A percentile compares a stretch with the other conserved stretches of the same genome.
Evolutionary conservation across 2,329 filamentous ascomycete genomes (phyloP).

Genomic region (Rugonectria rugulosa): DNA sequence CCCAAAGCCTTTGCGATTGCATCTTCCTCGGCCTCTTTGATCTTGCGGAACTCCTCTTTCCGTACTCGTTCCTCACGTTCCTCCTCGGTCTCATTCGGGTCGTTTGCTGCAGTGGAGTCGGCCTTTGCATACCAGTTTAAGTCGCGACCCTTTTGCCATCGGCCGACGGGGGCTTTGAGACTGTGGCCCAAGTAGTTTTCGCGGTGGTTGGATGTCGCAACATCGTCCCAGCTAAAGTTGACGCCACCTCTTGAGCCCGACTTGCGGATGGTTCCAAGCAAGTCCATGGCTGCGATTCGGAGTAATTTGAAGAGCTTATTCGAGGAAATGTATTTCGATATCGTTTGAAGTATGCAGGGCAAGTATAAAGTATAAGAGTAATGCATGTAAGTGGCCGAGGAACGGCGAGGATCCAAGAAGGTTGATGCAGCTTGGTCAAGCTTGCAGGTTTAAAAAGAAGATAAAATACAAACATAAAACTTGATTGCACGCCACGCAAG

Average conservation of each 20-base stretch:
- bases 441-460: too few relatives aligned
- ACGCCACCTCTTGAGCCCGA: constrained; percentile 88
- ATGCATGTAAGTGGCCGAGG: neutral
- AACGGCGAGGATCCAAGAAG: too few relatives aligned
- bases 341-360: neutral
- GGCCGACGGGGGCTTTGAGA: constrained; percentile 88
- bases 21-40: constrained; percentile 94
- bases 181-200: constrained; percentile 92
- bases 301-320: too few relatives aligned
- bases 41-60: constrained; percentile 77
- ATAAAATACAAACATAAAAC: too few relatives aligned
- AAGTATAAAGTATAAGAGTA: too few relatives aligned
- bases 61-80: constrained; percentile 67
- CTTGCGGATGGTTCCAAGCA: constrained; percentile 91
- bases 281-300: constrained; percentile 73
- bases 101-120: constrained; percentile 52
- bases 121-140: constrained; percentile 70
- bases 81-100: constrained; percentile 64
- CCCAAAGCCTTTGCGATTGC: constrained; percentile 86
- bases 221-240: constrained; percentile 97
- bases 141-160: constrained; percentile 84
- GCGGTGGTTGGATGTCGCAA: constrained; percentile 84
- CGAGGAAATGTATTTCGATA: neutral
- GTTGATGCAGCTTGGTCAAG: too few relatives aligned
- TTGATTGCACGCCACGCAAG: too few relatives aligned